Evolutionary conservation across 345 rosid species (phyloP), one percentile per base, ranked within the genome.

Genomic region (Lepidium sativum): DNA sequence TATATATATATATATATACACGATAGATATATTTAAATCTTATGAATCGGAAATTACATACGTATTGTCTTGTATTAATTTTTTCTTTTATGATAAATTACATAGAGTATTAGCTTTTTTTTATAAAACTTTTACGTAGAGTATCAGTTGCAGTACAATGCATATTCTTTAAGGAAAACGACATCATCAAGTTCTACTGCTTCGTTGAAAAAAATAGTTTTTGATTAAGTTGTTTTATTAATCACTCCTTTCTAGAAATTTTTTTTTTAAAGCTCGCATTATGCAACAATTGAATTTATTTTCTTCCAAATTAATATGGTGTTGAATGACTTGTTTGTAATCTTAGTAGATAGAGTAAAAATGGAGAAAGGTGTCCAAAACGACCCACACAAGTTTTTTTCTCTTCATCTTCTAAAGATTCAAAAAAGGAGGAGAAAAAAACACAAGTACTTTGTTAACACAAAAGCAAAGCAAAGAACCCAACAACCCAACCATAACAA

Each of bases 381-480:
- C 35, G 63, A 32, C 53, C 67, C 60, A 52, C 53, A 50, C 41
- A 42, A 59, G 59, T 29, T 37, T 43, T 43, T 4, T 61, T 62
- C 53, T 41, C n/a, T 23, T 68, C 73, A 20, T 21, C 40, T 17
- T 47, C 58, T 17, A 4, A 32, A 51, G 44, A 60, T 60, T 20
- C 35, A 58, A 25, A 27, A 6, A 4, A 41, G 7, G 7, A 27
- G 23, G 21, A 37, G 16, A 45, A 3, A 16, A 59, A 17, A 8
- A 48, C 23, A 47, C 21, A 41, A 37, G 40, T 35, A 7, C 44
- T 51, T 59, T 16, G 37, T 65, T 58, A 65, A 43, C 44, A 18
- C 56, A 59, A 66, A 72, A 67, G 63, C 68, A 40, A 73, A 73
- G 77, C 58, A 73, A 60, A 67, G 77, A 73, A 73, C 72, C 77